These are phyloP conservation scores for Penicillium sp. DNA, from an alignment of 2,329 filamentous ascomycete species.

Conservation along the genomic window DNA sequence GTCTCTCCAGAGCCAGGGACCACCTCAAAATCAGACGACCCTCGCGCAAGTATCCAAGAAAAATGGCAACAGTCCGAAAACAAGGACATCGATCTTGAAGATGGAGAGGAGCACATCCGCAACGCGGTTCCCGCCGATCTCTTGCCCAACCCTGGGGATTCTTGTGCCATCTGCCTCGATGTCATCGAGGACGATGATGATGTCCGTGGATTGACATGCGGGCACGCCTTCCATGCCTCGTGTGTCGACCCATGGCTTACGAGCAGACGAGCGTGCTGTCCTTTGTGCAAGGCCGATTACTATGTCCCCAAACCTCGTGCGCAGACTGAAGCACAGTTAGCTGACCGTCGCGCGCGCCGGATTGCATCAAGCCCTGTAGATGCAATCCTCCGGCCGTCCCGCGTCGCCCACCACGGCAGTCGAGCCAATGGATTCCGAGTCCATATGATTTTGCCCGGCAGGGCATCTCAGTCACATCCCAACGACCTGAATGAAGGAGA, in stretches of 20 bases:
- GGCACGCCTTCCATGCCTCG: slow-evolving; percentile 96
- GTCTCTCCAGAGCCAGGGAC: neutral
- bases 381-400: slow-evolving; percentile 32
- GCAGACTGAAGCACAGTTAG: slow-evolving; percentile 43
- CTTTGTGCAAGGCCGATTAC: slow-evolving; percentile 97
- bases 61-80: slow-evolving; percentile 44
- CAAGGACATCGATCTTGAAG: slow-evolving; percentile 62
- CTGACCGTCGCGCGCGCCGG: slow-evolving; percentile 36
- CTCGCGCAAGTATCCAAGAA: slow-evolving; percentile 8
- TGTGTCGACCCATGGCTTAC: slow-evolving; percentile 98
- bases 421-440: slow-evolving; percentile 34
- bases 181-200: slow-evolving; percentile 93
- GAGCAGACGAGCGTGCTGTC: slow-evolving; percentile 89
- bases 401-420: slow-evolving; percentile 37
- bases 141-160: slow-evolving; percentile 79
- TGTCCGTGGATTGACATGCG: slow-evolving; percentile 87
- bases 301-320: slow-evolving; percentile 89
- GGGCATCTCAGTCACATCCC: slow-evolving; percentile 34
- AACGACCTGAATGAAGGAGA: slow-evolving; percentile 21
- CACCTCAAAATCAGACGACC: slow-evolving; percentile 1
- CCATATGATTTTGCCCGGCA: slow-evolving; percentile 40
- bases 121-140: slow-evolving; percentile 80
- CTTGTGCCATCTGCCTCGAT: slow-evolving; percentile 96
- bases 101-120: slow-evolving; percentile 77
- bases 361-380: slow-evolving; percentile 23